A percentile compares a stretch with the other conserved stretches of the same genome.
Evolutionary conservation across 1,284 basidiomycete genomes (phyloP).

Genomic region (Apiotrichum porosum): DNA sequence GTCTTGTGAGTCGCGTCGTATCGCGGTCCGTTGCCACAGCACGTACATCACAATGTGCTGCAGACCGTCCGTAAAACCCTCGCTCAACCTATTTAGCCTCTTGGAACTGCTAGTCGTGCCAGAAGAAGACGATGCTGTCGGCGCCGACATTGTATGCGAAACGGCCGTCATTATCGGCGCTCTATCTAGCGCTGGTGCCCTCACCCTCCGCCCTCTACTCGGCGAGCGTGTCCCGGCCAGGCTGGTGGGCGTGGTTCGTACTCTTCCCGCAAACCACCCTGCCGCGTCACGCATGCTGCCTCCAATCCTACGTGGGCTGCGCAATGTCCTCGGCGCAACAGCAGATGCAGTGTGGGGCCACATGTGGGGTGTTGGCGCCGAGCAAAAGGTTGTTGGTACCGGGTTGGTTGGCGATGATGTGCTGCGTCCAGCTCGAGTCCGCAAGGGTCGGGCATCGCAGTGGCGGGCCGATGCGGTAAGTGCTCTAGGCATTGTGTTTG

Average conservation of each 20-base stretch:
- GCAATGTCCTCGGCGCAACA: conserved; percentile 39
- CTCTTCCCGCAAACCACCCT: conserved; percentile 6
- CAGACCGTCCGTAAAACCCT: no score
- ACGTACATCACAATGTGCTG: no score
- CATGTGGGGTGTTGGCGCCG: conserved; percentile 44
- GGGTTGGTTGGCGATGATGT: conserved; percentile 31
- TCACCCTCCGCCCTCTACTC: conserved; percentile 36
- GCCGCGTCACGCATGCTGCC: conserved; percentile 21
- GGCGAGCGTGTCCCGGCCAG: conserved; percentile 20
- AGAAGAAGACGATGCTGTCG: neutral
- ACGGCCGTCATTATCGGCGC: conserved; percentile 47
- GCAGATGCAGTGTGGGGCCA: conserved; percentile 45
- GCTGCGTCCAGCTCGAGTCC: conserved; percentile 10
- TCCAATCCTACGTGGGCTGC: conserved; percentile 33
- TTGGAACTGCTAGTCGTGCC: conserved; percentile 17
- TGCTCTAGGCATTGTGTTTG: conserved; percentile 30
- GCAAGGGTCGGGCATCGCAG: conserved; percentile 14
- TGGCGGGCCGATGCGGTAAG: conserved; percentile 20
- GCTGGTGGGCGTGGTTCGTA: conserved; percentile 27
- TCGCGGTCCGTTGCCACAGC: no score
- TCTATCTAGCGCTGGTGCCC: conserved; percentile 39
- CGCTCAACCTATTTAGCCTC: conserved; percentile 18
- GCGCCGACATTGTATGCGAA: conserved; percentile 35
- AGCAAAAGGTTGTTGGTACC: conserved; percentile 38
- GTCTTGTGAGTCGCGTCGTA: conserved; percentile 35